Conservation (phyloP, 495 filamentous ascomycete genomes). For the Friedmanniomyces simplex region DNA sequence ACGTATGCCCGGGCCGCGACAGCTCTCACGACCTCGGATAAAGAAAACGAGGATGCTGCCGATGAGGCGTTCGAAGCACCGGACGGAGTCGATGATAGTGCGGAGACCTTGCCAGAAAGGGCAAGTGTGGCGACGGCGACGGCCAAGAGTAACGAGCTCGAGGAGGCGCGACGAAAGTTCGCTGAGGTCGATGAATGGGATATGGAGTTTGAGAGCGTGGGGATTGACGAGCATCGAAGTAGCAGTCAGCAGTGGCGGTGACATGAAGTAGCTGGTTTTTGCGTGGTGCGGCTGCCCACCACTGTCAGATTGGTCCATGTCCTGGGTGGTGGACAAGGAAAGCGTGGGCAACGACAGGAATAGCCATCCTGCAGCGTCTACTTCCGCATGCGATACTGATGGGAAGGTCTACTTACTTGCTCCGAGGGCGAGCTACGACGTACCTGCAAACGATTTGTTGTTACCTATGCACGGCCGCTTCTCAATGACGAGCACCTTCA, state of each 20-base stretch:
- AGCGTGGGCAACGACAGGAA: too few species aligned
- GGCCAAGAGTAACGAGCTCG: constrained; percentile 30
- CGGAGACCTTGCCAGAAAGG: constrained; percentile 2
- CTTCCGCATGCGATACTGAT: too few species aligned
- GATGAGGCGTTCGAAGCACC: background rate
- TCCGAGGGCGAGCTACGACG: too few species aligned
- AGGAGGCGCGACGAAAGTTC: constrained; percentile 45
- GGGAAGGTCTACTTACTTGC: too few species aligned
- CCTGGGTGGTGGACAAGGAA: background rate
- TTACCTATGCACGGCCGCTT: too few species aligned
- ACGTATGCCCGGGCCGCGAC: constrained; percentile 24
- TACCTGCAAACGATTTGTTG: too few species aligned
- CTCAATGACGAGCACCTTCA: too few species aligned
- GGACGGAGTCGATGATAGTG: background rate
- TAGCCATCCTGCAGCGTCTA: too few species aligned
- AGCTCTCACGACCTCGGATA: constrained; percentile 33
- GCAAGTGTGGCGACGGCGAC: constrained; percentile 19
- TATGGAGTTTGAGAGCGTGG: constrained; percentile 55
- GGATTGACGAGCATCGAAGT: constrained; percentile 21
- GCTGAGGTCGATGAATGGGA: constrained; percentile 60
- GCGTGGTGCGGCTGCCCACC: too few species aligned
- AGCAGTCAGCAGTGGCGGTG: constrained; percentile 19
- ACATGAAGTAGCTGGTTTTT: background rate
- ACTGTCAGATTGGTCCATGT: background rate
- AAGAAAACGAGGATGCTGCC: constrained; percentile 33